Conservation (phyloP, 768 basidiomycete genomes). For the Lentinula edodes region DNA sequence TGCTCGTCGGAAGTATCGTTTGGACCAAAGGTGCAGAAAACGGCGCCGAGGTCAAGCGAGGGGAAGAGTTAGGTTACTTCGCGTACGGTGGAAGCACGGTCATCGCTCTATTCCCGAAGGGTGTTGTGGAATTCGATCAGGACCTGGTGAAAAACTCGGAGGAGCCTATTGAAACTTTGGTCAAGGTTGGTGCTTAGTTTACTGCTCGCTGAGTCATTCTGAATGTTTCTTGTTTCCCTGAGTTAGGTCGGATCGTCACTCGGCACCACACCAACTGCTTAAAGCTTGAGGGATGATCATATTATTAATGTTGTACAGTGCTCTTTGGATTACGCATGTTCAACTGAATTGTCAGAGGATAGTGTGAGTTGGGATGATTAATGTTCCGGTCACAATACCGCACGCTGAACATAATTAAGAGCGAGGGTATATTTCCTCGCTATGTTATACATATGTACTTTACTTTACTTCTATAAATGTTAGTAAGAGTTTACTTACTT, state of each 20-base stretch:
- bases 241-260: neutral
- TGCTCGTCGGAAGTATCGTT: conserved; percentile 71
- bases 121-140: conserved; percentile 49
- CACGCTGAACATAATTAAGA: neutral
- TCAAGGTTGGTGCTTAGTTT: conserved; percentile 35
- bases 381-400: neutral
- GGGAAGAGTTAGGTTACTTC: conserved; percentile 63
- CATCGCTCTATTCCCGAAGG: conserved; percentile 53
- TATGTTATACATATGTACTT: neutral
- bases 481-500: neutral
- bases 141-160: conserved; percentile 56
- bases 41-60: conserved; percentile 44
- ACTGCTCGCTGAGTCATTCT: neutral
- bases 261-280: neutral
- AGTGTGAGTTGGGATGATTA: neutral
- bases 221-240: neutral
- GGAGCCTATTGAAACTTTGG: conserved; percentile 56
- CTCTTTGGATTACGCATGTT: neutral
- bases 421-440: neutral
- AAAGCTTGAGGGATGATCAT: neutral
- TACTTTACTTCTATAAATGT: neutral
- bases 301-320: neutral
- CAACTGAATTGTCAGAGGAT: neutral
- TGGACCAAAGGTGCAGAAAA: conserved; percentile 53
- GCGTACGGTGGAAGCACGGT: conserved; percentile 78